Base-by-base conservation (phyloP, 305 asterid species). In the Fraxinus sp. region DNA sequence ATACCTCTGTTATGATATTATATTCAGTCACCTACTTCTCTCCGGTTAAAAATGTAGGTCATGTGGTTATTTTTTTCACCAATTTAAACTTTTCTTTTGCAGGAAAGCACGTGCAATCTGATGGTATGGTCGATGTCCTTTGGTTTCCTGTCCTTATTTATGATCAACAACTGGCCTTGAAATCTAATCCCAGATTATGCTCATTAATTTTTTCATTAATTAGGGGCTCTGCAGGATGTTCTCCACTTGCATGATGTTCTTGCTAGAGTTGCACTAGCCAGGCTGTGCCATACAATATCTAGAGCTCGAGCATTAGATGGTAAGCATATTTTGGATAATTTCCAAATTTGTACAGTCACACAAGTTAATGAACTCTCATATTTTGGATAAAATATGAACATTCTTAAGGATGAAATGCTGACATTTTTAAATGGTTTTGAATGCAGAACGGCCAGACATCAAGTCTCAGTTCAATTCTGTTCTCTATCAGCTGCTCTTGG, bases 161-260 rank as follows among this genome's bases (percentile, higher is more conserved):
- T 10, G 41, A 49, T 78, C 77, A 64, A 81, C 46, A 85, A 62
- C 83, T 72, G 80, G 59, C 83, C 82, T 79, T 84, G 83, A 64
- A 52, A 83, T 71, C 80, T 80, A 78, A 87, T 75, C 73, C 73
- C 77, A 79, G 72, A 79, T 86, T 70, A 84, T 62, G 70, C 79
- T 86, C 78, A 73, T 84, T 80, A 78, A 84, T 85, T 73, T 88
- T 90, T 88, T 79, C 83, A 79, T 88, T 87, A 86, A 92, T 84
- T 93, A 97, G 99, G 98, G 84, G 94, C 97, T 75, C 91, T 97
- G 85, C 96, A 92, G 86, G 98, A 97, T 92, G 92, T 97, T 90
- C 95, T 97, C 83, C 98, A 95, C 87, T 91, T 97, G 93, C 98
- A 95, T 87, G 99, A 97, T 79, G 99, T 95, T 86, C 98, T 97